phyloP scores from a whole-genome alignment of 225 moss, liverwort and hornwort species.

The Physcomitrium patens region DNA sequence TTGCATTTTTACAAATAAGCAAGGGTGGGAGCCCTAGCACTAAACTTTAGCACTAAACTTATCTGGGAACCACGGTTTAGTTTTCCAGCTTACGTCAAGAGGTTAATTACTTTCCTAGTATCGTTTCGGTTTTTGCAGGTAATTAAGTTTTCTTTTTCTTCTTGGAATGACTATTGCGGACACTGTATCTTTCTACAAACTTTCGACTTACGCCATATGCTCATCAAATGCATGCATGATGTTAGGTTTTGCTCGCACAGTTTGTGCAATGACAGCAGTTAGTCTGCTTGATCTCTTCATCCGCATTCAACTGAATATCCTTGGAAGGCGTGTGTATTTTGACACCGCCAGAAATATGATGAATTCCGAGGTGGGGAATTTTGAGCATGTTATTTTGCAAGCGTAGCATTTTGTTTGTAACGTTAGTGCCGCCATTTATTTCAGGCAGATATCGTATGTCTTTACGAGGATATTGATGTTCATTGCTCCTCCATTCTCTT shows the following conservation, averaged over 20 bases:
- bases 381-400: background rate
- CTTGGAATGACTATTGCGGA: background rate
- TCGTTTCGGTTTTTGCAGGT: background rate
- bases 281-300: slow-evolving; percentile 80
- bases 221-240: background rate
- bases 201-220: background rate
- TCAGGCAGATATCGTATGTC: background rate
- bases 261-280: slow-evolving; percentile 86
- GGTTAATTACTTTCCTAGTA: background rate
- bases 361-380: slow-evolving; percentile 52
- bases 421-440: background rate
- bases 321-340: slow-evolving; percentile 79
- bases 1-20: background rate
- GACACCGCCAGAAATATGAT: slow-evolving; percentile 78
- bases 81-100: background rate
- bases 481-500: background rate
- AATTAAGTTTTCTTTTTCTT: background rate
- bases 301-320: slow-evolving; percentile 78
- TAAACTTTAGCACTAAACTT: no score
- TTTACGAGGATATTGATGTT: background rate
- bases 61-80: background rate
- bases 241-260: slow-evolving; percentile 81
- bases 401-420: background rate
- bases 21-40: no score
- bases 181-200: background rate